These are phyloP conservation scores for Penicillium robsamsonii DNA, from an alignment of 495 filamentous ascomycete species.

Conservation along the genomic window DNA sequence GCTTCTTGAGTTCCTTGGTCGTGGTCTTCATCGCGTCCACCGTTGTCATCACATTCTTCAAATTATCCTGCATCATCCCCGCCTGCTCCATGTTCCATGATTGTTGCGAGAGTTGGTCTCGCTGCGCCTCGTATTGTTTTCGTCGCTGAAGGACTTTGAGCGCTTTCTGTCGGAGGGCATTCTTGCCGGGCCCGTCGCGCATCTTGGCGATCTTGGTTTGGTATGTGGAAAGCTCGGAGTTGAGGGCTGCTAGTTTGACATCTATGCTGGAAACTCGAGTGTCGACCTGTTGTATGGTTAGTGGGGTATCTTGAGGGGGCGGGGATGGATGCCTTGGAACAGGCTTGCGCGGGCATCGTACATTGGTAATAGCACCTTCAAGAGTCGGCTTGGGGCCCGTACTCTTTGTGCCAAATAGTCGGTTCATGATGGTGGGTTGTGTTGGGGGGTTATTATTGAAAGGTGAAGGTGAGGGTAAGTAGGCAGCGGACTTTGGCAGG, in stretches of 20 bases:
- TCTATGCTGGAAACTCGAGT: constrained; percentile 84
- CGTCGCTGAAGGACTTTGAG: constrained; percentile 95
- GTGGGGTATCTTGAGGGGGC: constrained; percentile 5
- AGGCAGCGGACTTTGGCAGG: neutral
- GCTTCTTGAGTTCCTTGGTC: constrained; percentile 87
- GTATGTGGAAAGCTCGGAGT: constrained; percentile 85
- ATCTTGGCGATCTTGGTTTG: constrained; percentile 86
- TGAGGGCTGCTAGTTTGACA: constrained; percentile 89
- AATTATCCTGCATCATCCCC: constrained; percentile 98
- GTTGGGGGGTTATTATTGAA: constrained; percentile 1
- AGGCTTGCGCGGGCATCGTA: constrained; percentile 37
- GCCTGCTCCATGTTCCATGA: constrained; percentile 99
- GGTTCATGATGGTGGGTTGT: constrained; percentile 68
- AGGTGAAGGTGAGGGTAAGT: constrained; percentile 1
- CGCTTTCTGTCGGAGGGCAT: constrained; percentile 88
- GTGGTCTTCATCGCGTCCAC: constrained; percentile 97
- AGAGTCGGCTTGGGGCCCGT: constrained; percentile 90
- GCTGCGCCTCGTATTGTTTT: constrained; percentile 91
- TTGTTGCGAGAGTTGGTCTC: constrained; percentile 91
- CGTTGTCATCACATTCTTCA: constrained; percentile 98
- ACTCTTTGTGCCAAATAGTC: constrained; percentile 87
- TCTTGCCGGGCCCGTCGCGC: constrained; percentile 95
- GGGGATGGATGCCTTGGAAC: constrained; percentile 3
- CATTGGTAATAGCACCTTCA: constrained; percentile 78
- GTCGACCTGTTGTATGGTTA: constrained; percentile 58